Base-by-base conservation (phyloP, 2,329 filamentous ascomycete genomes). In the Ophiocordyceps camponoti-saundersi region DNA sequence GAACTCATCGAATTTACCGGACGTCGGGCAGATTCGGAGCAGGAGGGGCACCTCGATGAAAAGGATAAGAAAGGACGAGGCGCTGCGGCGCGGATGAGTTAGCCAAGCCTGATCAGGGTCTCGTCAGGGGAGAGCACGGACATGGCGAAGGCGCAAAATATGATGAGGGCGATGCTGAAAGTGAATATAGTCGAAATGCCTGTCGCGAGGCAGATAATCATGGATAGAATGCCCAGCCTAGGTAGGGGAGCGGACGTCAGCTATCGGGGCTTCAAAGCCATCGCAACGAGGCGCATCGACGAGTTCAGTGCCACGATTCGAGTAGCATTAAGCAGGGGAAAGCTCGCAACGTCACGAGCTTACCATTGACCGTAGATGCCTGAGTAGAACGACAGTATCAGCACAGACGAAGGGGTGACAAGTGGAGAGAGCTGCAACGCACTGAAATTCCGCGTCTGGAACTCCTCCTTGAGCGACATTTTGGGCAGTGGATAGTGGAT, bases 1-100 rank as follows among this genome's bases (percentile, higher is more conserved):
- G 62, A 88, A 82, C 54, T 69, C 71, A 64, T 98, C 92, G 68
- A 98, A 98, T 53, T 77, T 80, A 53, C 81, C 66, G 15, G 90
- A 96, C 6, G 92, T 98, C 49, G 92, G 92, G 71, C 92, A 98
- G 69, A 98, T 95, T 66, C 92, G 85, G 51, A 98, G 81, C 48
- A 98, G 84, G 49, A 96, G 81, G 26, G 92, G 92, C 18, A 98
- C 82, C 65, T 98, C 85, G 60, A 90, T 74, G 66, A 92, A 92
- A 59, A 92, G 69, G 59, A 92, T 82, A 56, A 89, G 57, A 56
- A 88, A 78, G 15, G 79, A 74, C 45, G 74, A 87, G 50, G 74
- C 69, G 42, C 85, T 90, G 54, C 7, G 36, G n/a, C 13, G 32
- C 8, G 36, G n/a, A 11, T 7, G 6, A 7, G 36, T 40, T 4